A percentile compares a stretch with the other conserved stretches of the same genome.
phyloP scores from a whole-genome alignment of 2,329 filamentous ascomycete genomes.

The Fusarium pseudoanthophilum region DNA sequence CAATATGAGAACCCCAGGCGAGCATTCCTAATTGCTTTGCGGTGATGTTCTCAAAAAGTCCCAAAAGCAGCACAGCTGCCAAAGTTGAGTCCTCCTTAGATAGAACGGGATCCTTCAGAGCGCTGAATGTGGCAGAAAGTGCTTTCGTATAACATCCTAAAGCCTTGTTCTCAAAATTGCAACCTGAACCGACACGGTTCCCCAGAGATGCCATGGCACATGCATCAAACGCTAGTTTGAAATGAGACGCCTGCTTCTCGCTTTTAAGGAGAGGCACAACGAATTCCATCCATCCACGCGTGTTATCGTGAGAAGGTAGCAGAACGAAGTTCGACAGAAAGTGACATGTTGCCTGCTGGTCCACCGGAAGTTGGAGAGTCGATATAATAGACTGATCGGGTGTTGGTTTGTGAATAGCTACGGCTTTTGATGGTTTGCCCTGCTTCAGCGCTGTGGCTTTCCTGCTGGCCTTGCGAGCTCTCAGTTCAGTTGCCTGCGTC shows the following conservation, averaged over 20 bases:
- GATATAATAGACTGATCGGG: constrained; percentile 43
- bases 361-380: constrained; percentile 59
- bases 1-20: constrained; percentile 72
- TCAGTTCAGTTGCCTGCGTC: constrained; percentile 73
- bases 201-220: constrained; percentile 68
- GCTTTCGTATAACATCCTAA: constrained; percentile 66
- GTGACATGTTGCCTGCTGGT: constrained; percentile 67
- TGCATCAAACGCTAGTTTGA: constrained; percentile 68
- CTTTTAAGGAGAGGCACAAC: constrained; percentile 65
- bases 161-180: constrained; percentile 53
- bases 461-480: constrained; percentile 66
- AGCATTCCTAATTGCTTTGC: constrained; percentile 64
- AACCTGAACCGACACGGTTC: constrained; percentile 57
- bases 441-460: constrained; percentile 56
- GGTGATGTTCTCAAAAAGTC: constrained; percentile 70
- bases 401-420: constrained; percentile 25
- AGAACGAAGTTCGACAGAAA: constrained; percentile 72
- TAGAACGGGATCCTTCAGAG: constrained; percentile 61
- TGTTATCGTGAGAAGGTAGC: constrained; percentile 60
- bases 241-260: constrained; percentile 57
- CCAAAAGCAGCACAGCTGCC: constrained; percentile 68
- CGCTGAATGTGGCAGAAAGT: constrained; percentile 62
- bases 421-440: constrained; percentile 38
- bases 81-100: constrained; percentile 67
- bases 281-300: constrained; percentile 68